Evolutionary conservation across 225 moss, liverwort and hornwort genomes (phyloP).

Genomic region (Physcomitrium patens): DNA sequence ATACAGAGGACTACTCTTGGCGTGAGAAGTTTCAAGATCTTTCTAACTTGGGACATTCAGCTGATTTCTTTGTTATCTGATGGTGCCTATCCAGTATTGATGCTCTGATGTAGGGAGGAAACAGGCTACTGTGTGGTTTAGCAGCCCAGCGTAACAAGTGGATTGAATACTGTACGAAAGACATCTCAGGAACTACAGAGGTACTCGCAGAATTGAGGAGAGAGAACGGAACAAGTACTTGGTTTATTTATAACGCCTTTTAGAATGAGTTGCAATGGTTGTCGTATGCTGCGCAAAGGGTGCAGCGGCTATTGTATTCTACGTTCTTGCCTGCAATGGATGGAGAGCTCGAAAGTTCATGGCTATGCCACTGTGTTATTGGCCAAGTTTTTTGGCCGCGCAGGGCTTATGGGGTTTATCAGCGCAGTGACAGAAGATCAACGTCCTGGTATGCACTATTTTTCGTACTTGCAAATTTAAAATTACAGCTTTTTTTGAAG

Average conservation of each 20-base stretch:
- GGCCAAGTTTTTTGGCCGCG: constrained; percentile 82
- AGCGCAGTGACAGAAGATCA: constrained; percentile 55
- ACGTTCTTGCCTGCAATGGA: constrained; percentile 78
- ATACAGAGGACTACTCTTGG: no score
- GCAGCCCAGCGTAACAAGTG: constrained; percentile 20
- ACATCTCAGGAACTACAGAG: not conserved
- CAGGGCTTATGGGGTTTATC: constrained; percentile 75
- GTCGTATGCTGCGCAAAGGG: constrained; percentile 76
- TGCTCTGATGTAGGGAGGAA: constrained; percentile 41
- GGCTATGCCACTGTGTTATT: constrained; percentile 78
- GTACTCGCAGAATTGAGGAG: constrained; percentile 15
- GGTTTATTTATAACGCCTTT: not conserved
- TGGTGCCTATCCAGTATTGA: constrained; percentile 6
- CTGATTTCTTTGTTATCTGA: constrained; percentile 1
- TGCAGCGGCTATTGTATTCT: constrained; percentile 71
- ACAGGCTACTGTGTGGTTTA: constrained; percentile 49
- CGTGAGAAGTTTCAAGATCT: not conserved
- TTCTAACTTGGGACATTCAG: no score
- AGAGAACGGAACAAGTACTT: not conserved
- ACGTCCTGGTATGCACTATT: constrained; percentile 56
- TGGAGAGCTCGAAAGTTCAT: constrained; percentile 67
- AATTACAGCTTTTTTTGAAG: not conserved
- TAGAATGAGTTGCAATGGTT: constrained; percentile 86
- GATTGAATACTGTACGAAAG: constrained; percentile 25
- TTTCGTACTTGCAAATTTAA: not conserved